Evolutionary conservation across 2,329 filamentous ascomycete genomes (phyloP).

Genomic region (Cordyceps cicadae): DNA sequence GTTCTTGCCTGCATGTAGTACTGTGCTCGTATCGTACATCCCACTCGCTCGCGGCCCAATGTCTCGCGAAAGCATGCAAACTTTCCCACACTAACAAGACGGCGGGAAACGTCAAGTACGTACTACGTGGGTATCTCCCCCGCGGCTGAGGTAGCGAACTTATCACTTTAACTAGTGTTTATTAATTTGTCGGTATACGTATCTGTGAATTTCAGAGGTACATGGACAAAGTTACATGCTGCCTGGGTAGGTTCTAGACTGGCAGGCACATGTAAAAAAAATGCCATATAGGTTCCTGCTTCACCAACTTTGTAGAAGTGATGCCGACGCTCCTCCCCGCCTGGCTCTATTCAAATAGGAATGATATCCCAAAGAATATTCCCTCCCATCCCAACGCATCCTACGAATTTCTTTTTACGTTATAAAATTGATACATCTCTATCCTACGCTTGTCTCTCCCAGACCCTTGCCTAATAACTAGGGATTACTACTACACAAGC

Average conservation of each 20-base stretch:
- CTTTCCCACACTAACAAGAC: neutral
- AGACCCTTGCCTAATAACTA: slow-evolving; percentile 3
- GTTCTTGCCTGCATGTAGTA: neutral
- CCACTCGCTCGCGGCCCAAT: neutral
- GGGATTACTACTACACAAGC: neutral
- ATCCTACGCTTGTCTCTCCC: slow-evolving; percentile 3
- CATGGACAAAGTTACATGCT: neutral
- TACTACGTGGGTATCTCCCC: too few species aligned
- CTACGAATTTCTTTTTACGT: neutral
- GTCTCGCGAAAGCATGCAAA: neutral
- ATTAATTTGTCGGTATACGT: too few species aligned
- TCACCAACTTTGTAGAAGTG: neutral
- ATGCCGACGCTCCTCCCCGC: slow-evolving; percentile 5
- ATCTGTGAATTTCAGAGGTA: neutral
- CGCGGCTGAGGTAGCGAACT: too few species aligned
- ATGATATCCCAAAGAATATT: neutral
- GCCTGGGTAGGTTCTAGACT: neutral
- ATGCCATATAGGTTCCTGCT: neutral
- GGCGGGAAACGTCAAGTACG: too few species aligned
- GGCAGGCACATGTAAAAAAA: neutral
- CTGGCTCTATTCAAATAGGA: neutral
- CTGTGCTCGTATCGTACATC: neutral
- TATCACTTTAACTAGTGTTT: too few species aligned
- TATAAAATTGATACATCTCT: neutral
- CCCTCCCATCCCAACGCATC: neutral